These are phyloP conservation scores for Hyaloscypha hepaticicola DNA, from an alignment of 495 filamentous ascomycete genomes.

Conservation along the genomic window DNA sequence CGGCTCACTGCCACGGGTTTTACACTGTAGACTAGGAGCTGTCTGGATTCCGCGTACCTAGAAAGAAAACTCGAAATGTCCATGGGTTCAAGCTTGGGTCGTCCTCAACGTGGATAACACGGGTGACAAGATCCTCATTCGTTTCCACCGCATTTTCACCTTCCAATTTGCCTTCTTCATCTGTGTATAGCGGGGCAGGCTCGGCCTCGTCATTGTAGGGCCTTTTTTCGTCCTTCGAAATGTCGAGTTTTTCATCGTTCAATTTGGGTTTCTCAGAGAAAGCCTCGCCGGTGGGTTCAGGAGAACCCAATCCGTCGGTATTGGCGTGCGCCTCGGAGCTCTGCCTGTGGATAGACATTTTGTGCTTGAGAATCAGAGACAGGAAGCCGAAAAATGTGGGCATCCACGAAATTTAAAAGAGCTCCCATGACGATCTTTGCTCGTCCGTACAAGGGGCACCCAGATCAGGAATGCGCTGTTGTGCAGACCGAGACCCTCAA, in stretches of 20 bases:
- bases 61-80: slow-evolving; percentile 17
- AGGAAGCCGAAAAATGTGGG: not conserved
- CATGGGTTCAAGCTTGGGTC: slow-evolving; percentile 13
- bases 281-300: not conserved
- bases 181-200: not conserved
- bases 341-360: not conserved
- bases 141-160: not conserved
- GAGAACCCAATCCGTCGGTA: not conserved
- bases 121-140: slow-evolving; percentile 8
- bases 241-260: too few relatives aligned
- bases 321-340: not conserved
- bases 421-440: too few relatives aligned
- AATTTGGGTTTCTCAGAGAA: not conserved
- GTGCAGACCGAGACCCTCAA: too few relatives aligned
- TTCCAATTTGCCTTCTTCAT: not conserved
- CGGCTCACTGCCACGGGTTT: too few relatives aligned
- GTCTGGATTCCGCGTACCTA: slow-evolving; percentile 1
- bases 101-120: slow-evolving; percentile 15
- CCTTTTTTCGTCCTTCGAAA: too few relatives aligned
- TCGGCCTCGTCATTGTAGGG: not conserved
- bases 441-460: too few relatives aligned
- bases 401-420: not conserved
- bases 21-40: too few relatives aligned
- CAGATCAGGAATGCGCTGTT: too few relatives aligned
- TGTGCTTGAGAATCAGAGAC: not conserved